A percentile compares a stretch with the other conserved stretches of the same genome.
Evolutionary conservation across 352 stramenopile species (phyloP).

Genomic region (Phytophthora vignae): DNA sequence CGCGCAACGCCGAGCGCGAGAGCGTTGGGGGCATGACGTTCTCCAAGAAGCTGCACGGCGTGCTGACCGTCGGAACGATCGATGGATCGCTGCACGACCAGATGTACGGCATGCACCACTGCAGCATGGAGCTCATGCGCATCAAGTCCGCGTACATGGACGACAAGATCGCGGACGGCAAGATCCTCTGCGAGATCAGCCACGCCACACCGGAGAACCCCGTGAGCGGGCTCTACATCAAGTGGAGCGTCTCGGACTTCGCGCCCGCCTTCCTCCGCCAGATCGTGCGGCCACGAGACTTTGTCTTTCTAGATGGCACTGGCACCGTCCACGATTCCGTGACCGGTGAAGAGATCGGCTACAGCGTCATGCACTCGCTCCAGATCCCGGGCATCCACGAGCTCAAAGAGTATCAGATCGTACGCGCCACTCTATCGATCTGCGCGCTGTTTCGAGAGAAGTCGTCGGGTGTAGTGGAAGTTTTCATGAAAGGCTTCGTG

Average conservation of each 20-base stretch:
- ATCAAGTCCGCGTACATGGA: constrained; percentile 63
- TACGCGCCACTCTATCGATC: constrained; percentile 48
- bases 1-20: constrained; percentile 18
- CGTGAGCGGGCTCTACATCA: constrained; percentile 63
- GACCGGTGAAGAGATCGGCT: constrained; percentile 54
- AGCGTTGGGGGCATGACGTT: constrained; percentile 45
- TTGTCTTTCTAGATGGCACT: constrained; percentile 62
- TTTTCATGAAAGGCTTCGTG: constrained; percentile 53
- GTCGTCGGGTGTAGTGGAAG: constrained; percentile 31
- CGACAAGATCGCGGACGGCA: constrained; percentile 61
- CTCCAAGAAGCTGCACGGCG: constrained; percentile 40
- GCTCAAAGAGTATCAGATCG: constrained; percentile 42
- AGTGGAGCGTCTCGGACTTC: constrained; percentile 63
- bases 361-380: constrained; percentile 61
- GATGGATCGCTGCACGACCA: constrained; percentile 60
- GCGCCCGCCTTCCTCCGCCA: constrained; percentile 29
- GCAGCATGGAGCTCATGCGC: constrained; percentile 54
- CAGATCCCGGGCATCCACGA: constrained; percentile 50
- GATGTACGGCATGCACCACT: constrained; percentile 64
- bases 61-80: constrained; percentile 39
- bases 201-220: constrained; percentile 46
- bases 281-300: constrained; percentile 60
- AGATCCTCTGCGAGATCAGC: constrained; percentile 48
- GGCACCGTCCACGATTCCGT: constrained; percentile 41
- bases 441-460: constrained; percentile 44